Evolutionary conservation across 306 rosid species (phyloP).

Genomic region (Elaeagnus macrophylla): DNA sequence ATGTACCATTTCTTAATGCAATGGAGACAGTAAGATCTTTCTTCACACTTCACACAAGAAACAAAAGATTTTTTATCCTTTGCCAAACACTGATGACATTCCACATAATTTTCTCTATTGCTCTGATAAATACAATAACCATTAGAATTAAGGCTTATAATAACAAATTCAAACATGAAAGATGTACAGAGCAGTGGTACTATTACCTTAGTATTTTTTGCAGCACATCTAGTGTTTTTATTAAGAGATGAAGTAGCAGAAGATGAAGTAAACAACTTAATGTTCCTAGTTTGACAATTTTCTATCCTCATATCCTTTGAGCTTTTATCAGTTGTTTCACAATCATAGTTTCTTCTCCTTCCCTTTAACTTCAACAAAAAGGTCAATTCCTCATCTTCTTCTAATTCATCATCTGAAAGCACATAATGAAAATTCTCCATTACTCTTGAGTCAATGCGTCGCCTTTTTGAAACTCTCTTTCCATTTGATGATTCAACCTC

Average conservation of each 20-base stretch:
- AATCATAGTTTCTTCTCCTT: conserved; percentile 26
- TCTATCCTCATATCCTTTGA: conserved; percentile 11
- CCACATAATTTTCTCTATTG: conserved; percentile 19
- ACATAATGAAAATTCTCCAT: conserved; percentile 5
- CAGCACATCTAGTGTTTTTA: conserved; percentile 3
- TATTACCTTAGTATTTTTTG: conserved; percentile 16
- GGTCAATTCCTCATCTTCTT: conserved; percentile 18
- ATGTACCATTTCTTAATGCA: conserved; percentile 62
- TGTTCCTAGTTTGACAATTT: conserved; percentile 4
- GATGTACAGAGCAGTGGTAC: conserved; percentile 7
- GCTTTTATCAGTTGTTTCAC: conserved; percentile 2
- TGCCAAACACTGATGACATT: conserved; percentile 72
- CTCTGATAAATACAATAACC: conserved; percentile 23
- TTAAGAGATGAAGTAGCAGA: conserved; percentile 12
- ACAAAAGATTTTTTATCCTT: conserved; percentile 30
- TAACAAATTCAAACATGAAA: background rate
- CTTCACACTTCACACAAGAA: conserved; percentile 48
- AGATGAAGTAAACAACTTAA: conserved; percentile 8
- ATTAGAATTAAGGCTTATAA: conserved; percentile 2
- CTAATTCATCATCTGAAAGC: conserved; percentile 6
- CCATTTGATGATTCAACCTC: background rate
- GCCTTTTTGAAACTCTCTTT: conserved; percentile 20
- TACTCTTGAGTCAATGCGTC: conserved; percentile 8
- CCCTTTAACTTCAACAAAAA: conserved; percentile 24
- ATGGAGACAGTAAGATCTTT: conserved; percentile 43